A percentile compares a stretch with the other conserved stretches of the same genome.
These are phyloP conservation scores for Russula ochroleuca DNA, from an alignment of 768 basidiomycete genomes.

Conservation along the genomic window DNA sequence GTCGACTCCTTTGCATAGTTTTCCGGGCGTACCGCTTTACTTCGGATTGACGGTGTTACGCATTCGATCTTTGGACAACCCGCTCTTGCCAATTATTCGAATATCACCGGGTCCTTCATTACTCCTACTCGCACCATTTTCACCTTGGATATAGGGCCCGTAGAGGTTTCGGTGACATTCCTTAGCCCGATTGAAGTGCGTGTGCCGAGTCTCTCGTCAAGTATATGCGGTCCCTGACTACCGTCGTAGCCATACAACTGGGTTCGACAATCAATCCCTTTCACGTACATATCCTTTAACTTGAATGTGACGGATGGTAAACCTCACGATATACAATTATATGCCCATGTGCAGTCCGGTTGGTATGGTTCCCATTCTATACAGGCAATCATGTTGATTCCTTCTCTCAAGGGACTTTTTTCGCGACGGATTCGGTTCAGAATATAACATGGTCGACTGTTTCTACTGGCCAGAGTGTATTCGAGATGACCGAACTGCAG, in stretches of 20 bases:
- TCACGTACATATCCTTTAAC: constrained; percentile 33
- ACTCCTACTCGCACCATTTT: constrained; percentile 19
- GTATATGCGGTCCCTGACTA: neutral
- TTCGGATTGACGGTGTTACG: constrained; percentile 16
- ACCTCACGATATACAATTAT: constrained; percentile 33
- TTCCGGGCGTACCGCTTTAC: constrained; percentile 3
- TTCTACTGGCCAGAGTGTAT: constrained; percentile 12
- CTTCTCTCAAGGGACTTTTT: neutral
- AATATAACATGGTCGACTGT: constrained; percentile 5
- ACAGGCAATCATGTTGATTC: neutral
- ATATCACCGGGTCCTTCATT: neutral
- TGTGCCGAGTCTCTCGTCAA: neutral
- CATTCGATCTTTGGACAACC: constrained; percentile 6
- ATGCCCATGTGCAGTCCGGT: constrained; percentile 34
- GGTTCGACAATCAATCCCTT: constrained; percentile 34
- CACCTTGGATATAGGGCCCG: constrained; percentile 7
- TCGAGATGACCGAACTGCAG: constrained; percentile 1
- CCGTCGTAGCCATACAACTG: constrained; percentile 9
- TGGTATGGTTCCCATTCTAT: neutral
- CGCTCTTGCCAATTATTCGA: neutral
- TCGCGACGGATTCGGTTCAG: neutral
- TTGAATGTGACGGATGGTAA: constrained; percentile 30
- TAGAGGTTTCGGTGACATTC: constrained; percentile 13
- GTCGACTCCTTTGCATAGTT: neutral
- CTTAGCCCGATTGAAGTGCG: constrained; percentile 25